Evolutionary conservation across 23 red algal genomes (phyloP), one percentile per base, ranked within the genome.

Genomic region (Cyanidioschyzon merolae): DNA sequence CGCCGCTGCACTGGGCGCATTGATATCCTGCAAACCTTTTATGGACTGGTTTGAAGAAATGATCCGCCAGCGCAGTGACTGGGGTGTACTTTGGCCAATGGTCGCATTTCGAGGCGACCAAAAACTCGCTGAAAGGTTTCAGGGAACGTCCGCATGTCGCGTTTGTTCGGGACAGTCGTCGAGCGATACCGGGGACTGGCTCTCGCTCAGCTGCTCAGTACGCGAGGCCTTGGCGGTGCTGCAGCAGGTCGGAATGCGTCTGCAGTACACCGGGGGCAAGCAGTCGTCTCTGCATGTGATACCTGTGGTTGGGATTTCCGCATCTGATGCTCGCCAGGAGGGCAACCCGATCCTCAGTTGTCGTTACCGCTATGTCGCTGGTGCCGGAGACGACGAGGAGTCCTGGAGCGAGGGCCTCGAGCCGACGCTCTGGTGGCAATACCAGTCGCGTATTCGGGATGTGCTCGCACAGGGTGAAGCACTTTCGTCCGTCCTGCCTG

Each of bases 371-470:
- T 78, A 78, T 78, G 26, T 78, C 41, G 50, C 57, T 40, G 76
- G 76, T 39, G 76, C 76, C 57, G 76, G 76, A 39, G 76, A 78
- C 41, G 76, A 78, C 21, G 76, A 78, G 41, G 76, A 78, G 37
- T 58, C 50, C 58, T 78, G 76, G 76, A 78, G 37, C 58, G 15
- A 58, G 17, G 76, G 76, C 18, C 30, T 78, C 25, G 57, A 58
- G 37, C 76, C 76, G 17, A 18, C 34, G 34, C 37, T 78, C 34
- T 78, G 57, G 57, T 78, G 76, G 76, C 34, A 2, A 12, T 2
- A 78, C 21, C 25, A 78, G 21, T 17, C 45, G 21, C 21, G 12
- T 54, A 54, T 54, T 21, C 12, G 45, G 45, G 45, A 54, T 15
- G 21, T 21, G 45, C 45, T 54, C 21, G 45, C 45, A 54, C 45